A percentile compares a stretch with the other conserved stretches of the same genome.
Evolutionary conservation across 2,329 filamentous ascomycete species (phyloP).

Genomic region (Xylariaceae sp.): DNA sequence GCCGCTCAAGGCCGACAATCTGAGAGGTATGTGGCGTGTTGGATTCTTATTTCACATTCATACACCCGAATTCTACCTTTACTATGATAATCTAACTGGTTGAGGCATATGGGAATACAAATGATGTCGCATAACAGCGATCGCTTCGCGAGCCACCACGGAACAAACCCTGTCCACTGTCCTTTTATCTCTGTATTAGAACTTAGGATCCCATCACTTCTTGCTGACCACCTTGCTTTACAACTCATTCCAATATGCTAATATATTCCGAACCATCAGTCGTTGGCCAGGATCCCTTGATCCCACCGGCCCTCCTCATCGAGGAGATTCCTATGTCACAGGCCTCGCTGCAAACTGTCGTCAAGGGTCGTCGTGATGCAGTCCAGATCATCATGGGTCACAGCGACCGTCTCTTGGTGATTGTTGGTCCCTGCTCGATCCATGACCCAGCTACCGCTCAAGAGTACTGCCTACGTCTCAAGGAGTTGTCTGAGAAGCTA

Average conservation of each 20-base stretch:
- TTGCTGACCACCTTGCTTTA: background rate
- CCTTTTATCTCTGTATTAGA: no score
- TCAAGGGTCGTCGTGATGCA: conserved; percentile 65
- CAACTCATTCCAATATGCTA: conserved; percentile 23
- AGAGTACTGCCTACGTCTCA: conserved; percentile 81
- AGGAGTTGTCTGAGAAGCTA: conserved; percentile 73
- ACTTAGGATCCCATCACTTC: no score
- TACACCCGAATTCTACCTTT: no score
- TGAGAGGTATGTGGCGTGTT: conserved; percentile 34
- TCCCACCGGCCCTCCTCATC: conserved; percentile 81
- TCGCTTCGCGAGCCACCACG: no score
- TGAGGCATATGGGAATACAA: no score
- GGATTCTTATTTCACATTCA: conserved; percentile 2
- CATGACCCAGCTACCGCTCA: conserved; percentile 86
- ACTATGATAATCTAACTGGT: no score
- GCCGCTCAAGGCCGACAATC: conserved; percentile 34
- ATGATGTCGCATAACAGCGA: no score
- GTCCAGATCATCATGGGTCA: conserved; percentile 73
- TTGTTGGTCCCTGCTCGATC: conserved; percentile 94
- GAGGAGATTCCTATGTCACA: conserved; percentile 74
- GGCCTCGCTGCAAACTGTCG: conserved; percentile 61
- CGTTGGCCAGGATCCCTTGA: conserved; percentile 88
- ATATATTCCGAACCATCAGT: conserved; percentile 51
- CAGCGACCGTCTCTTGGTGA: conserved; percentile 84
- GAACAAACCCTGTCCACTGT: no score